phyloP scores from a whole-genome alignment of 176 grass and related monocot species.

The Stipa capillata region DNA sequence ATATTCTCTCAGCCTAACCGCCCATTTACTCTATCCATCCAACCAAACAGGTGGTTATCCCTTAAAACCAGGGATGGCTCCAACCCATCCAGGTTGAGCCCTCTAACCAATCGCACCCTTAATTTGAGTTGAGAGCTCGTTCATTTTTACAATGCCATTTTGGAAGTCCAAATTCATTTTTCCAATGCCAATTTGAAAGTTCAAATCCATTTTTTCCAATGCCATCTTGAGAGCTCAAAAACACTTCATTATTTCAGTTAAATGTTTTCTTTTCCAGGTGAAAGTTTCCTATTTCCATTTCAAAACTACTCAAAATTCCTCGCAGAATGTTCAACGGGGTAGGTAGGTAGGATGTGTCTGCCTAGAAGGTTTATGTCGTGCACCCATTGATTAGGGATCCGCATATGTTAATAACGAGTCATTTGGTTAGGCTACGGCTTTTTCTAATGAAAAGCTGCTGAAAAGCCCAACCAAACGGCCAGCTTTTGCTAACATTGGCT shows the following conservation, averaged over 20 bases:
- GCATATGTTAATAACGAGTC: not conserved
- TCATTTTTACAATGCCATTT: not conserved
- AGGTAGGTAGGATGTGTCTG: not conserved
- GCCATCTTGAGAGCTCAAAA: not conserved
- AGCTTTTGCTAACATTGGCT: too few relatives aligned
- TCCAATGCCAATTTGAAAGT: not conserved
- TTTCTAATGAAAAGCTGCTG: too few relatives aligned
- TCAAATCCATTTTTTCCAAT: not conserved
- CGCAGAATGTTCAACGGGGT: not conserved
- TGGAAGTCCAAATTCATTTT: not conserved
- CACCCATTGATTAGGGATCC: not conserved
- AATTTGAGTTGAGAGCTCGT: not conserved
- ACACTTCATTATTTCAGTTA: not conserved
- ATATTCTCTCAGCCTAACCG: too few relatives aligned
- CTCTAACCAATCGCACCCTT: too few relatives aligned
- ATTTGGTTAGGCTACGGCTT: too few relatives aligned
- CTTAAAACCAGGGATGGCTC: too few relatives aligned
- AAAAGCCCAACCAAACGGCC: too few relatives aligned
- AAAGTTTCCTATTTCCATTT: not conserved
- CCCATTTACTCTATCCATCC: too few relatives aligned
- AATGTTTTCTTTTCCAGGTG: not conserved
- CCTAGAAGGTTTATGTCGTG: not conserved
- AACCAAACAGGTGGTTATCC: too few relatives aligned
- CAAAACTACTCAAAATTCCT: not conserved
- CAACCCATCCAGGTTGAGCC: too few relatives aligned